Conservation (phyloP, 169 alveolate species). For the Cryptosporidium muris region DNA sequence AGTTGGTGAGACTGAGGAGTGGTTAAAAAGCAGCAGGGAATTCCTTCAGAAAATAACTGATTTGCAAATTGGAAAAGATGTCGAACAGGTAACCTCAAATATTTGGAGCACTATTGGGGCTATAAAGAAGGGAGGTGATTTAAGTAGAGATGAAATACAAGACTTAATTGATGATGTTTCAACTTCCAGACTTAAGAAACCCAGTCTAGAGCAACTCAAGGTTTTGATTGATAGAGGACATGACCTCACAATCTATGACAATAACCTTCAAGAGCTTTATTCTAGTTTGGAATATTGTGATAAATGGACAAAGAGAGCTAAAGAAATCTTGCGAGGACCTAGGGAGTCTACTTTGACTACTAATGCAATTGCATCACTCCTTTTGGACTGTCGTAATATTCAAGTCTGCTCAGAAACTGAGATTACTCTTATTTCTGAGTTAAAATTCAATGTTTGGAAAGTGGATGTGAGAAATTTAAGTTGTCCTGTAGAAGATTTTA, state of each 20-base stretch:
- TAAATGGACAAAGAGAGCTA: conserved; percentile 45
- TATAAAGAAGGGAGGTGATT: conserved; percentile 44
- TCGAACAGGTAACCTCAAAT: conserved; percentile 46
- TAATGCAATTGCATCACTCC: neutral
- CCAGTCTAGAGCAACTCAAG: conserved; percentile 39
- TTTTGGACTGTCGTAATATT: conserved; percentile 35
- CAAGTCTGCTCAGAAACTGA: conserved; percentile 39
- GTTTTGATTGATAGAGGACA: conserved; percentile 39
- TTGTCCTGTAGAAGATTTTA: conserved; percentile 35
- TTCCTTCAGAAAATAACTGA: conserved; percentile 33
- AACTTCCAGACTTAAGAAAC: conserved; percentile 17
- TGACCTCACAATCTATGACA: conserved; percentile 66
- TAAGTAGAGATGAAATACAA: conserved; percentile 24
- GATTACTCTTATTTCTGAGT: conserved; percentile 36
- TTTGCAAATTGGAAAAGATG: conserved; percentile 46
- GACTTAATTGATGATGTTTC: conserved; percentile 12
- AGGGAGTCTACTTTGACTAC: conserved; percentile 8
- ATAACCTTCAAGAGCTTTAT: conserved; percentile 29
- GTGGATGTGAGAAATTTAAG: conserved; percentile 26
- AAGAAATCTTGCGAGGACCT: conserved; percentile 28
- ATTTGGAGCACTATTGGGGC: conserved; percentile 49
- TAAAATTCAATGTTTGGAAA: conserved; percentile 44
- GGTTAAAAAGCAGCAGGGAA: conserved; percentile 50
- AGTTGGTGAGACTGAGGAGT: conserved; percentile 24
- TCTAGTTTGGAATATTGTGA: conserved; percentile 47